Base-by-base conservation (phyloP, 2,329 filamentous ascomycete genomes). In the Botrytis fabae region DNA sequence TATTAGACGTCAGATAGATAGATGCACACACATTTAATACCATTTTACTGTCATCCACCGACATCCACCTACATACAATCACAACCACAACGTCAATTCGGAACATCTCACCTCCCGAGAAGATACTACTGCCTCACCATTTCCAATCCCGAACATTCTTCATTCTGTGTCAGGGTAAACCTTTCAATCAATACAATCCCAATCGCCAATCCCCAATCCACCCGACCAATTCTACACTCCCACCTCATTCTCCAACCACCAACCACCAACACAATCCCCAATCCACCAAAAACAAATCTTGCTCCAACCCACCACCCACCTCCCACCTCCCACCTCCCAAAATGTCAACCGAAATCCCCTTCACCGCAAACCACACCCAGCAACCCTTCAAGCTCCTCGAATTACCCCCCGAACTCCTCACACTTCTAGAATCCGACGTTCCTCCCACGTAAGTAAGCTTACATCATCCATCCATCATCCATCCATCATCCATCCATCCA, bases 321-420 rank as follows among this genome's bases (percentile, higher is more conserved):
- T 32, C 32, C 32, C 0, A n/a, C n/a, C n/a, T n/a, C n/a, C n/a
- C 46, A 22, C 22, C 22, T 6, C 20, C 16, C 1, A 70, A 25
- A 22, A 80, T 80, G 80, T 64, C 79, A 32, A 78, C 78, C n/a
- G 85, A 84, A 64, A 86, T 89, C 61, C 83, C 85, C 10, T 82
- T 91, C 72, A 81, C 82, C 62, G 85, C 89, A 77, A 82, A 82
- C 57, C 85, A 85, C 10, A 81, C 86, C 64, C 82, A 84, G 60
- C 77, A 84, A 25, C 84, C 85, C 69, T 90, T 90, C 80, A 89
- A 88, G 73, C 85, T 91, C 72, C 82, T 91, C 69, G 89, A 91
- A 79, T 85, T 91, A 4, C 88, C 89, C 1, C 83, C 87, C 0
- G 89, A 90, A 73, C 82, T 91, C 14, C 83, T 87, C 65, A 82